phyloP scores from a whole-genome alignment of 2,329 filamentous ascomycete genomes.

The Diplodia scrobiculata region DNA sequence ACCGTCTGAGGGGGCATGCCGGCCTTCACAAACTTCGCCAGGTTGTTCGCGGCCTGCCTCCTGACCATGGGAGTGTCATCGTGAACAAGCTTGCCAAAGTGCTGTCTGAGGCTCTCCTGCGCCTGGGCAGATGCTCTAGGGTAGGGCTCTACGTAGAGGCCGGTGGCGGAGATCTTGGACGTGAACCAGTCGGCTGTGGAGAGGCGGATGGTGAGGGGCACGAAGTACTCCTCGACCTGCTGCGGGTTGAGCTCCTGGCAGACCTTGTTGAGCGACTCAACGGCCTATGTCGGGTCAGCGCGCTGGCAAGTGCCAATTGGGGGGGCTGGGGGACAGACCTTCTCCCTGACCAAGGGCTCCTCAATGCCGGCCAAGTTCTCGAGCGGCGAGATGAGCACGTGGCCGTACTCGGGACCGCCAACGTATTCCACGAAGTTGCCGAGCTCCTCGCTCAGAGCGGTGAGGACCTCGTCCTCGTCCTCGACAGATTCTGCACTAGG shows the following conservation, averaged over 20 bases:
- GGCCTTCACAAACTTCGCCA: conserved; percentile 96
- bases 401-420: conserved; percentile 87
- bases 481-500: conserved; percentile 82
- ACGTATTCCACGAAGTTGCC: conserved; percentile 98
- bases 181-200: conserved; percentile 99
- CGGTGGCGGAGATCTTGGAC: conserved; percentile 96
- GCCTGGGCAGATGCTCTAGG: conserved; percentile 83
- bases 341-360: conserved; percentile 95
- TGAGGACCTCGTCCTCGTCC: conserved; percentile 97
- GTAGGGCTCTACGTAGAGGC: conserved; percentile 92
- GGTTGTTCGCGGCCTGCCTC: conserved; percentile 91
- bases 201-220: conserved; percentile 90
- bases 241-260: conserved; percentile 86
- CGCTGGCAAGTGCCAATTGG: conserved; percentile 10
- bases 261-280: conserved; percentile 99
- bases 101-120: conserved; percentile 87
- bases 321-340: conserved; percentile 60
- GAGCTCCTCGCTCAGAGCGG: conserved; percentile 93
- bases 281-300: conserved; percentile 65
- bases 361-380: conserved; percentile 99
- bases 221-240: conserved; percentile 96
- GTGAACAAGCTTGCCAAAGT: conserved; percentile 90
- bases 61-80: conserved; percentile 99
- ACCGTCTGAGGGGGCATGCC: conserved; percentile 82
- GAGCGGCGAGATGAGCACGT: conserved; percentile 92